A percentile compares a stretch with the other conserved stretches of the same genome.
Evolutionary conservation across 495 filamentous ascomycete species (phyloP).

Genomic region (Cercophora sp.): DNA sequence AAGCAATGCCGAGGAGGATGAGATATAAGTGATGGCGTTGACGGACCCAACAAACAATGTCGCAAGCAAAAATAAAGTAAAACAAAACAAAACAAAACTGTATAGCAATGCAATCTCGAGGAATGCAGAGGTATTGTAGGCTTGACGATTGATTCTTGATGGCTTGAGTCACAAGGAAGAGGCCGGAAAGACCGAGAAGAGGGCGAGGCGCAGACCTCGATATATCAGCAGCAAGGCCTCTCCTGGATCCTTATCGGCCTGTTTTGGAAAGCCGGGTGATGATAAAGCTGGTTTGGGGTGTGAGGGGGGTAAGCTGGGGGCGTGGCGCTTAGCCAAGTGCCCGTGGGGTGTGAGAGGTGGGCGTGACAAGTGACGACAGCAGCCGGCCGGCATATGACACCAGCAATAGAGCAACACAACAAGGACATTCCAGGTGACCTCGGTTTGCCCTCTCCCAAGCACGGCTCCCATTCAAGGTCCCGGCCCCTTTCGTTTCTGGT

Average conservation of each 20-base stretch:
- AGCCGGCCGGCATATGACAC: slow-evolving; percentile 3
- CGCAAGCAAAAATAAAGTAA: background rate
- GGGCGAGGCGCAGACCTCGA: background rate
- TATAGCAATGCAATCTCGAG: background rate
- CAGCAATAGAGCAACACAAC: background rate
- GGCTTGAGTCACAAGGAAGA: slow-evolving; percentile 1
- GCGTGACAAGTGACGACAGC: slow-evolving; percentile 8
- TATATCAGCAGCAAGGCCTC: background rate
- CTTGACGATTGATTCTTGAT: background rate
- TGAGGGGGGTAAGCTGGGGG: background rate
- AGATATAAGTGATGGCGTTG: background rate
- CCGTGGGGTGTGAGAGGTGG: background rate
- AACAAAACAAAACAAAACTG: background rate
- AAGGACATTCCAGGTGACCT: background rate
- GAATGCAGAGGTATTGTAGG: background rate
- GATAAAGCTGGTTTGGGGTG: slow-evolving; percentile 1
- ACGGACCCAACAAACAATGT: background rate
- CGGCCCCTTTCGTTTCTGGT: background rate
- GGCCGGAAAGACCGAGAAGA: background rate
- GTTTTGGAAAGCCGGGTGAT: slow-evolving; percentile 2
- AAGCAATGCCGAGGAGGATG: background rate
- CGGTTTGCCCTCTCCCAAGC: background rate
- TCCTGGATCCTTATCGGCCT: slow-evolving; percentile 5
- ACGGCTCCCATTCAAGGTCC: too few relatives aligned
- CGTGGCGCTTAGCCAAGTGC: background rate